phyloP scores from a whole-genome alignment of 2,329 filamentous ascomycete genomes.

The Myriosclerotinia scirpicola region DNA sequence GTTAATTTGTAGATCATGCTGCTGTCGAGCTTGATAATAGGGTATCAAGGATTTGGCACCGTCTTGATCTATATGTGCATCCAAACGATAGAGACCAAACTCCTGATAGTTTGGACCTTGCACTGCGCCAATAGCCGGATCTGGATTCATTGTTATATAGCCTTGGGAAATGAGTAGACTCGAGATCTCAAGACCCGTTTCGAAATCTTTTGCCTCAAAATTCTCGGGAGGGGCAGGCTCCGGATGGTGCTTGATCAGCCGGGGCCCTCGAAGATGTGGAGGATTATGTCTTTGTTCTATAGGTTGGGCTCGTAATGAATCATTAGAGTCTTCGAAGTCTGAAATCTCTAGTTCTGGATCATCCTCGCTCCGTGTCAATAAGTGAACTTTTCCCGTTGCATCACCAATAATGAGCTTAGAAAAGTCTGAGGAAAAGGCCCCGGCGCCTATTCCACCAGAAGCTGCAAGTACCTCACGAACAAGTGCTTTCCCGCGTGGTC shows the following conservation, averaged over 20 bases:
- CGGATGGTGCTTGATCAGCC: conserved; percentile 51
- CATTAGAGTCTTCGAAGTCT: conserved; percentile 2
- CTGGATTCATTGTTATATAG: conserved; percentile 46
- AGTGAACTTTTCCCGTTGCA: conserved; percentile 58
- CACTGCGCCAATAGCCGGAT: conserved; percentile 54
- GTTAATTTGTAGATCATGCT: conserved; percentile 39
- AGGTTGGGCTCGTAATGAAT: background rate
- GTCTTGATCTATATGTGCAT: conserved; percentile 51
- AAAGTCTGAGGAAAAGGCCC: conserved; percentile 57
- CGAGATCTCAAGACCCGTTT: conserved; percentile 37
- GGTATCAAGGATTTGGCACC: conserved; percentile 48
- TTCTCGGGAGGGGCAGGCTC: conserved; percentile 48
- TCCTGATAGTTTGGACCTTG: conserved; percentile 56
- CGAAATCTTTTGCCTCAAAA: conserved; percentile 24
- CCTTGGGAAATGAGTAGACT: conserved; percentile 43
- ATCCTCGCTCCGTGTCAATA: conserved; percentile 49
- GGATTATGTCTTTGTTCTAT: conserved; percentile 7
- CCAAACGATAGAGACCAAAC: conserved; percentile 47
- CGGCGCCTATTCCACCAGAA: conserved; percentile 56
- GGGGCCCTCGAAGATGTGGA: conserved; percentile 41
- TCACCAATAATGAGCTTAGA: conserved; percentile 59
- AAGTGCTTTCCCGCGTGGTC: conserved; percentile 45
- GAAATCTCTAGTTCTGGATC: conserved; percentile 40
- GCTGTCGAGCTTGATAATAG: conserved; percentile 48
- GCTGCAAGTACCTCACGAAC: conserved; percentile 56